Evolutionary conservation across 768 basidiomycete genomes (phyloP), one percentile per base, ranked within the genome.

Genomic region (Pisolithus orientalis): DNA sequence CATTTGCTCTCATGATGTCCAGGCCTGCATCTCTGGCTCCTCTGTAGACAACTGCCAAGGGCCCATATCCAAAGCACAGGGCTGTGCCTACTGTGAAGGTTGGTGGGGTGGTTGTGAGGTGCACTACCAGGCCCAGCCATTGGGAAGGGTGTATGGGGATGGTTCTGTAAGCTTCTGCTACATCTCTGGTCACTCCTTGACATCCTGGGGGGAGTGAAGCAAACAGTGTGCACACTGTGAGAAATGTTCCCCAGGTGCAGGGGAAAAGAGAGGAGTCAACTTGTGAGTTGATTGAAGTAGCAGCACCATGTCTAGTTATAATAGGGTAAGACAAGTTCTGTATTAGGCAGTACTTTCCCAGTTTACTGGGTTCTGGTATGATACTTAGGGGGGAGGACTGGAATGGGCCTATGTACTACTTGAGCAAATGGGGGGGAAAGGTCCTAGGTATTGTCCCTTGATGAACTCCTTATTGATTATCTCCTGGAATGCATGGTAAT

Each of bases 181-280:
- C 17, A 3, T 43, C 11, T 6, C 11, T n/a, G 17, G 42, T 43
- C 1, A 55, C 51, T 2, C 39, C 57, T 28, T 58, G 24, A 1
- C 51, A 39, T 0, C 59, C 59, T 0, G 16, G 34, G 2, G 59
- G 59, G 2, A 57, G 51, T 1, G 50, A 32, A 1, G 53, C 52
- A 0, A 58, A 48, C 2, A 50, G 43, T 6, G 55, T 16, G 37
- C 39, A 52, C 28, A 53, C 57, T 1, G 53, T 40, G 3, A 52
- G 43, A 28, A 58, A 60, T 0, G 59, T 48, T 1, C 57, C 59
- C 60, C 58, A 61, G 29, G 55, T 37, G 21, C 59, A 58, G 5
- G 42, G 46, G n/a, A 42, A 57, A 5, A 34, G 27, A 14, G 25
- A 46, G 7, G 44, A 29, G 27, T 46, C 9, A 7, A 46, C 27